Conservation (phyloP, 2,329 filamentous ascomycete species). For the Sphaerulina vaccinii region DNA sequence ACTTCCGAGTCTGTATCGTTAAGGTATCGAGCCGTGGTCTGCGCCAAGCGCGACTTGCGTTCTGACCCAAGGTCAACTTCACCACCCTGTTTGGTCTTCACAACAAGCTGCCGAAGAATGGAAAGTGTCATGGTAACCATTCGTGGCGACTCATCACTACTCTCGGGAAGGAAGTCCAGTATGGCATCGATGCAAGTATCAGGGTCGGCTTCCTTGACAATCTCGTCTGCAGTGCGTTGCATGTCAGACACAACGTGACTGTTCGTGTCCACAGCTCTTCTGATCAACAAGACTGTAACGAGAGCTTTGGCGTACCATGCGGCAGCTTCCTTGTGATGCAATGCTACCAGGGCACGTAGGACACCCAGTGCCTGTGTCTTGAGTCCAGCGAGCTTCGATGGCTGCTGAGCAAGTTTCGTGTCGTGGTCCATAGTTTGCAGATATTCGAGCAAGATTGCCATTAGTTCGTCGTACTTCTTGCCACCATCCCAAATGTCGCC, state of each 20-base stretch:
- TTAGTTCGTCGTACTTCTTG: conserved; percentile 67
- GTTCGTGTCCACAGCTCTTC: conserved; percentile 61
- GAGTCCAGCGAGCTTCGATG: conserved; percentile 53
- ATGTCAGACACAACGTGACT: conserved; percentile 71
- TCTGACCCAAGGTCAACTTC: conserved; percentile 23
- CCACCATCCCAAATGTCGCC: conserved; percentile 62
- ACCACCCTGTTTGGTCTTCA: conserved; percentile 34
- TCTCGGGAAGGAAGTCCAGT: conserved; percentile 39
- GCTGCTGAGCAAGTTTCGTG: conserved; percentile 43
- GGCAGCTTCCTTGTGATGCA: conserved; percentile 64
- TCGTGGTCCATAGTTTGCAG: conserved; percentile 53
- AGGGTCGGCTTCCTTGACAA: conserved; percentile 63
- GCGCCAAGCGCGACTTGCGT: conserved; percentile 26
- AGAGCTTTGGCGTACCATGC: conserved; percentile 68
- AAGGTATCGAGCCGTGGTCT: conserved; percentile 29
- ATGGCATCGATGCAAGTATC: conserved; percentile 47
- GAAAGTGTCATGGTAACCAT: conserved; percentile 58
- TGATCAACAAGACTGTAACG: conserved; percentile 64
- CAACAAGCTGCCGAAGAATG: conserved; percentile 61
- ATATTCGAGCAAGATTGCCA: conserved; percentile 69
- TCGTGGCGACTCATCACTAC: conserved; percentile 45
- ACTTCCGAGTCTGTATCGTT: conserved; percentile 35
- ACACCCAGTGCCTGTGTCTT: conserved; percentile 73
- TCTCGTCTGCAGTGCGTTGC: conserved; percentile 70
- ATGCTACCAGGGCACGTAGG: conserved; percentile 69